A percentile compares a stretch with the other conserved stretches of the same genome.
These are phyloP conservation scores for Zalaria sp. DNA, from an alignment of 2,329 filamentous ascomycete genomes.

Conservation along the genomic window DNA sequence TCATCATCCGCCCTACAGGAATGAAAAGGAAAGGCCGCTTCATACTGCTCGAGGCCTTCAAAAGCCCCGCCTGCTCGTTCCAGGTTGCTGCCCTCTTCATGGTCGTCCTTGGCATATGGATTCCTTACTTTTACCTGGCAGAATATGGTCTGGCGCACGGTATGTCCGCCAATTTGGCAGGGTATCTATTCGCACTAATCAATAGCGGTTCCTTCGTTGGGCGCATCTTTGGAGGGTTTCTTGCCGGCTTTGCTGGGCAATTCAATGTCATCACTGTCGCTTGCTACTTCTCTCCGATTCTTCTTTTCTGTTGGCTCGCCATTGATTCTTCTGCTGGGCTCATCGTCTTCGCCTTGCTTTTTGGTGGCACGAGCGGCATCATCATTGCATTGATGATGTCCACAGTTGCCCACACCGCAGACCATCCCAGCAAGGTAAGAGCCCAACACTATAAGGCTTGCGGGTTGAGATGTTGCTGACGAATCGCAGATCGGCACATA, in stretches of 20 bases:
- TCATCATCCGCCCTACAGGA: conserved; percentile 1
- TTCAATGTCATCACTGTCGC: conserved; percentile 36
- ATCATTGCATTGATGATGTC: conserved; percentile 1
- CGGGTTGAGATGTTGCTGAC: too few relatives aligned
- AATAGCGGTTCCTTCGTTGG: conserved; percentile 46
- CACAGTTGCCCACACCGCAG: not conserved
- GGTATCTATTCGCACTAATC: conserved; percentile 50
- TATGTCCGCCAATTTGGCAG: conserved; percentile 37
- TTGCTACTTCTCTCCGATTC: conserved; percentile 8
- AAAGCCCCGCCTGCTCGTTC: conserved; percentile 26
- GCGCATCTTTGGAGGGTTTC: conserved; percentile 38
- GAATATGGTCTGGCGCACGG: conserved; percentile 42
- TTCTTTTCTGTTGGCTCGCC: conserved; percentile 5
- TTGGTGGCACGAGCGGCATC: conserved; percentile 2
- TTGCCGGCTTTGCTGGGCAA: conserved; percentile 41
- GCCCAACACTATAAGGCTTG: too few relatives aligned
- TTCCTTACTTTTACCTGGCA: conserved; percentile 41
- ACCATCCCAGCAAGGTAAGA: conserved; percentile 1
- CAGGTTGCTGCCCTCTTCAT: conserved; percentile 32
- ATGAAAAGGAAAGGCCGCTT: conserved; percentile 1
- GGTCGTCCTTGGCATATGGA: conserved; percentile 14
- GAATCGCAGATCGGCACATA: conserved; percentile 1
- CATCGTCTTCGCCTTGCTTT: conserved; percentile 1
- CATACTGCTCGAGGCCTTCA: conserved; percentile 19
- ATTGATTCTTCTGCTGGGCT: conserved; percentile 1